Conservation (phyloP, 768 basidiomycete genomes). For the Lactifluus pinguis region DNA sequence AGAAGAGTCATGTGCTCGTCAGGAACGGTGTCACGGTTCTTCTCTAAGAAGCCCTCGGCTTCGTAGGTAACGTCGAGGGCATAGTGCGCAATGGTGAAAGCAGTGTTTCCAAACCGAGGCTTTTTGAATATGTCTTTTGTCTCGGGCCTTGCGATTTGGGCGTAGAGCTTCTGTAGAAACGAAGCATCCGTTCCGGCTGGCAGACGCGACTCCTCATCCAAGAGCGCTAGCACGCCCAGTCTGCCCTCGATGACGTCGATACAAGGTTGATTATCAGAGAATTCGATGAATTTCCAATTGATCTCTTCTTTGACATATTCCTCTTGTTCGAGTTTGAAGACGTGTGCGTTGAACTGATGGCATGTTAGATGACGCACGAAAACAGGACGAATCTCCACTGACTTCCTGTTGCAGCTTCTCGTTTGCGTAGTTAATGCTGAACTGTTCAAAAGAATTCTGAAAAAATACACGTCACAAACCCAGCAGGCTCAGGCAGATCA, state of each 20-base stretch:
- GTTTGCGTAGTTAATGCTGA: constrained; percentile 99
- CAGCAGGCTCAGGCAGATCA: background rate
- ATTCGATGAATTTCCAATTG: constrained; percentile 99
- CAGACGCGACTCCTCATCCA: constrained; percentile 96
- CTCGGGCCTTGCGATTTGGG: constrained; percentile 75
- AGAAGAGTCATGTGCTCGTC: constrained; percentile 94
- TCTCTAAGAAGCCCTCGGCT: constrained; percentile 96
- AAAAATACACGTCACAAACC: background rate
- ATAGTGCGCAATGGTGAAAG: constrained; percentile 97
- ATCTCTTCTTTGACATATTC: constrained; percentile 98
- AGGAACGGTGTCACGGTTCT: constrained; percentile 97
- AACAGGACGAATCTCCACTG: constrained; percentile 15
- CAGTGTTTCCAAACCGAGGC: constrained; percentile 94
- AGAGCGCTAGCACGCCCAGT: constrained; percentile 85
- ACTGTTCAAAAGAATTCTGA: constrained; percentile 91
- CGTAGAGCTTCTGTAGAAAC: constrained; percentile 86
- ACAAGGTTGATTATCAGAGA: constrained; percentile 97
- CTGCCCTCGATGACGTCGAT: constrained; percentile 98
- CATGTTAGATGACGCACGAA: background rate
- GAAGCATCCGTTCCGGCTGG: constrained; percentile 89
- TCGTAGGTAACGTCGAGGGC: constrained; percentile 98
- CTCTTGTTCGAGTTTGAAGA: constrained; percentile 98
- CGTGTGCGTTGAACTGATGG: constrained; percentile 91
- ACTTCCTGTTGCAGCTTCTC: constrained; percentile 98
- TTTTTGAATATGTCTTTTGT: constrained; percentile 93